Percentiles rank a stretch among this genome's conserved stretches.
Conservation (phyloP, 768 basidiomycete species). For the Exsudoporus frostii region DNA sequence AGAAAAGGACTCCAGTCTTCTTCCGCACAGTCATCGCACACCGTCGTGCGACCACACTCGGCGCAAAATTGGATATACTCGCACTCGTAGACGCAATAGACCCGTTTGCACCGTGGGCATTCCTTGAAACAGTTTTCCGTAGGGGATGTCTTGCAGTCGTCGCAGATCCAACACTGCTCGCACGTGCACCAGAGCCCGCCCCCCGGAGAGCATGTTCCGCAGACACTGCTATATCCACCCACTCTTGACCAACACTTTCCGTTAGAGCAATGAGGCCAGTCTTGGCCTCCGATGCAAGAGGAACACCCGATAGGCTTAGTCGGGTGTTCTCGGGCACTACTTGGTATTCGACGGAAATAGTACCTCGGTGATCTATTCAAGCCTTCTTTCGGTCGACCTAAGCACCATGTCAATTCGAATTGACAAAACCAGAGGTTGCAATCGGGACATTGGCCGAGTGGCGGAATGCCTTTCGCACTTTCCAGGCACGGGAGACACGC, state of each 20-base stretch:
- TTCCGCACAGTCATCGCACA: constrained; percentile 27
- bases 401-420: constrained; percentile 22
- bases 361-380: not conserved
- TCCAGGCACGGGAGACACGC: constrained; percentile 14
- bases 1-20: constrained; percentile 11
- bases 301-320: constrained; percentile 13
- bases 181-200: constrained; percentile 23
- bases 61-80: constrained; percentile 21
- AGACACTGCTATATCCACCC: constrained; percentile 9
- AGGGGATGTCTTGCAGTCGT: constrained; percentile 17
- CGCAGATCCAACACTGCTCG: constrained; percentile 21
- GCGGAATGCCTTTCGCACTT: not conserved
- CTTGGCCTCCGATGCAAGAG: not conserved
- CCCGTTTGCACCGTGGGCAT: constrained; percentile 18
- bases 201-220: constrained; percentile 15
- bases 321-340: constrained; percentile 11
- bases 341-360: not conserved
- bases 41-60: constrained; percentile 17
- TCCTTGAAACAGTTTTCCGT: constrained; percentile 5
- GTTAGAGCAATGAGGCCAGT: constrained; percentile 14
- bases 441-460: constrained; percentile 18
- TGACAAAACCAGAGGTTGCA: constrained; percentile 23
- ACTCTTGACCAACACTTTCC: constrained; percentile 19
- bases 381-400: constrained; percentile 15
- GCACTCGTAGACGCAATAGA: constrained; percentile 20